Conservation (phyloP, 345 rosid species). For the Populus deltoides region DNA sequence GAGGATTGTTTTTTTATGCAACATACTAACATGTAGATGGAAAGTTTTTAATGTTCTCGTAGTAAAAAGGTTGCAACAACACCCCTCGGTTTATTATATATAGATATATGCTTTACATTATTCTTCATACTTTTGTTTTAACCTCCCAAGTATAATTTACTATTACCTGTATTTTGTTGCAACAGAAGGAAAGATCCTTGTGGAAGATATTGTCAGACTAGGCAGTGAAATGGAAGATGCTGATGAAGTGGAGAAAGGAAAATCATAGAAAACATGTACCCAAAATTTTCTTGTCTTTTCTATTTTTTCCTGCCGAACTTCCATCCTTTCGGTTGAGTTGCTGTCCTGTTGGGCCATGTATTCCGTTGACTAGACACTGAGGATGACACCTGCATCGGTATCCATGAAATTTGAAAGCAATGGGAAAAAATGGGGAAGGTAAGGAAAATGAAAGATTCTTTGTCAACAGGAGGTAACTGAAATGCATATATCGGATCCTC, state of each 20-base stretch:
- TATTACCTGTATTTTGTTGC: background rate
- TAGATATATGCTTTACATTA: no score
- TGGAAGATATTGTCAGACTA: slow-evolving; percentile 75
- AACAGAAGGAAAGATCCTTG: slow-evolving; percentile 85
- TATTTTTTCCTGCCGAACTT: background rate
- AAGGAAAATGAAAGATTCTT: background rate
- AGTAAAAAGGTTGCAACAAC: no score
- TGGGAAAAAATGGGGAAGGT: background rate
- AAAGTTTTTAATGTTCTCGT: no score
- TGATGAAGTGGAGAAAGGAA: slow-evolving; percentile 40
- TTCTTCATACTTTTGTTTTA: background rate
- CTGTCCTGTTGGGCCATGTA: background rate
- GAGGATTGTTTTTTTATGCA: background rate
- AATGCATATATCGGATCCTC: background rate
- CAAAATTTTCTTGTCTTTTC: background rate
- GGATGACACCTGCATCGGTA: background rate
- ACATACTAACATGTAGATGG: background rate
- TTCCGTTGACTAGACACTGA: background rate
- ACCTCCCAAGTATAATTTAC: background rate
- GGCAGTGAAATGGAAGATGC: slow-evolving; percentile 61
- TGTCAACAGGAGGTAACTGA: background rate
- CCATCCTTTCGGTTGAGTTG: background rate
- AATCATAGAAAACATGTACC: slow-evolving; percentile 17
- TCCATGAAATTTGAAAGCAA: background rate
- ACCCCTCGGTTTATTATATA: no score